Evolutionary conservation across 1,284 basidiomycete species (phyloP), one percentile per base, ranked within the genome.

Genomic region (Trichosporon coremiiforme): DNA sequence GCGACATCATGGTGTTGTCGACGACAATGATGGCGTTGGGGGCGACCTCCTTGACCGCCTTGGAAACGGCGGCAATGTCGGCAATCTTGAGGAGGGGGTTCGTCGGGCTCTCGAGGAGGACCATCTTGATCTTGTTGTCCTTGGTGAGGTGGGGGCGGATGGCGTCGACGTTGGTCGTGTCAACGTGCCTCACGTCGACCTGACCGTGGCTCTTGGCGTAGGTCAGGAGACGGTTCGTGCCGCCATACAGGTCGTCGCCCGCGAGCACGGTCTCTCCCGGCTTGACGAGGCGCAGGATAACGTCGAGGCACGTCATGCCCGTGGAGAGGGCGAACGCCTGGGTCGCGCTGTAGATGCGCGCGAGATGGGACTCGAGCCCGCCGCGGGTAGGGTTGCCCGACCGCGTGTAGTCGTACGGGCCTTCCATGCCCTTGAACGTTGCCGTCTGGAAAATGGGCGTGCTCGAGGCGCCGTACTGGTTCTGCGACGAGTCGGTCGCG

Each of bases 1-100:
- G 97, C 78, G 95, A 98, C 95, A 99, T 98, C 97, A 99, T 99
- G 73, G 97, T 99, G 84, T 99, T 99, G 84, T 99, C 97, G 29
- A 95, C 94, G 35, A 98, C 93, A 72, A 98, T 86, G 76, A 96
- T 81, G 0, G 94, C 94, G 76, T 91, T 87, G 17, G 92, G 91
- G 20, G 91, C 90, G 55, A 88, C 87, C 75, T 90, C 89, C 80
- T 95, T 93, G 73, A 96, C 92, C 74, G 91, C 86, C 66, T 88
- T 87, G 72, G 90, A 89, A 75, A 98, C 93, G 31, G 86, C 86
- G 10, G 90, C 90, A 68, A 99, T 87, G 83, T 99, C 97, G 57
- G 90, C 93, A 73, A 99, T 93, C 85, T 98, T 98, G 75, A 99
- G 88, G 38, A 99, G 87, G 20, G 97, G 97, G 84, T 99, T 99